Evolutionary conservation across 2,329 filamentous ascomycete genomes (phyloP), one percentile per base, ranked within the genome.

Genomic region (Parafenestella ontariensis): DNA sequence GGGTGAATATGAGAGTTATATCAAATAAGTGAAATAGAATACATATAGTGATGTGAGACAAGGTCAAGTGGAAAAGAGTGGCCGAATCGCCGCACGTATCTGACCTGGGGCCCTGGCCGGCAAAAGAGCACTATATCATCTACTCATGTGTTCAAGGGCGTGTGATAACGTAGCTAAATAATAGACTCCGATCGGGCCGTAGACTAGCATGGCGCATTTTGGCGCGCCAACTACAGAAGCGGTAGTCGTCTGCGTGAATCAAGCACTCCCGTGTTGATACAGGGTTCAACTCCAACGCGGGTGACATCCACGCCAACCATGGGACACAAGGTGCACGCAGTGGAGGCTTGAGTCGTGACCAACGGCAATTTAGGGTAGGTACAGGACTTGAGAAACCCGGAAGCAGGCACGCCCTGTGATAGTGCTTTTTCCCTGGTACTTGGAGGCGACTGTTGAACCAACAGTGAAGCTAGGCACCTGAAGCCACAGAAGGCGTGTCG

Each of bases 151-250:
- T 52, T 53, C 46, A 59, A 64, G 62, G 58, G 62, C 58, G 61
- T 66, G 60, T 67, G 66, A 71, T 68, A 60, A 64, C 17, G 60
- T 54, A 63, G 62, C 68, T 72, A 69, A 68, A 61, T 56, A 62
- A 59, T 69, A 66, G 61, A 62, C 49, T 56, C 48, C 64, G 59
- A 68, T 69, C 64, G 61, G 70, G 62, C 55, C 64, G 66, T 60
- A 59, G 43, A 63, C 65, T 70, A 69, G 63, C 57, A 61, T 60
- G 61, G 60, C 59, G 54, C 50, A 52, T 61, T 56, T 58, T 54
- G 41, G 59, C 44, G 54, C 62, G 49, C 62, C 64, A 61, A 61
- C 57, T 59, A 68, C 67, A 55, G 49, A 69, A 68, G 58, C 48
- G 65, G 70, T 49, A 72, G 55, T 62, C 46, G 18, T 54, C 61